Conservation (phyloP, 805 yeast genomes). For the Phaffomyces opuntiae region DNA sequence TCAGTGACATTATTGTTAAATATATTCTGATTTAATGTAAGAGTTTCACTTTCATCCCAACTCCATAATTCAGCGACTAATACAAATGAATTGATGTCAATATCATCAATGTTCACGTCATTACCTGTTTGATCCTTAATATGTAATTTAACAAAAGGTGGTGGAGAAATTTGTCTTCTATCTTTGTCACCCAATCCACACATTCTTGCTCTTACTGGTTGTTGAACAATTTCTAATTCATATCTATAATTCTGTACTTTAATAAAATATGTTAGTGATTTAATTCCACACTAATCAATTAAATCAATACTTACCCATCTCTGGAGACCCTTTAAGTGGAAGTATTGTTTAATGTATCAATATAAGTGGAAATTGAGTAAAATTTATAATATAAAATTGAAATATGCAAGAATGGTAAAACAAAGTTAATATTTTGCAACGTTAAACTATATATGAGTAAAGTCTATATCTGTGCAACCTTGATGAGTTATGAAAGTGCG, state of each 20-base stretch:
- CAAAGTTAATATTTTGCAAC: no score
- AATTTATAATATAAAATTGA: no score
- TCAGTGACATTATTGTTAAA: not conserved
- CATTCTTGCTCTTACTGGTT: conserved; percentile 40
- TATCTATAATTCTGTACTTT: not conserved
- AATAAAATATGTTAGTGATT: no score
- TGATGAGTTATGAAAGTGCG: no score
- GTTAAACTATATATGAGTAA: no score
- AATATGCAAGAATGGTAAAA: no score
- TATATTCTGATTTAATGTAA: conserved; percentile 17
- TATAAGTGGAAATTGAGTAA: no score
- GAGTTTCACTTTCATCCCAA: conserved; percentile 22
- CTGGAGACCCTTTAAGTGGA: no score
- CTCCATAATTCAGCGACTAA: conserved; percentile 36
- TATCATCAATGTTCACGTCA: conserved; percentile 19
- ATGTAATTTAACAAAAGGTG: conserved; percentile 23
- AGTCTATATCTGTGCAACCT: no score
- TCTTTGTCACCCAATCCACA: conserved; percentile 39
- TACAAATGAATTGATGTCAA: conserved; percentile 30
- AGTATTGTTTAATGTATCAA: no score
- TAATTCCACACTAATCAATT: no score
- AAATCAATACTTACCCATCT: no score
- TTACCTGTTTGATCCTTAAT: conserved; percentile 20
- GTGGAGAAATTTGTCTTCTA: conserved; percentile 28
- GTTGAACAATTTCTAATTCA: conserved; percentile 27